Conservation (phyloP, 1,284 basidiomycete species). For the Trichosporon faecale region DNA sequence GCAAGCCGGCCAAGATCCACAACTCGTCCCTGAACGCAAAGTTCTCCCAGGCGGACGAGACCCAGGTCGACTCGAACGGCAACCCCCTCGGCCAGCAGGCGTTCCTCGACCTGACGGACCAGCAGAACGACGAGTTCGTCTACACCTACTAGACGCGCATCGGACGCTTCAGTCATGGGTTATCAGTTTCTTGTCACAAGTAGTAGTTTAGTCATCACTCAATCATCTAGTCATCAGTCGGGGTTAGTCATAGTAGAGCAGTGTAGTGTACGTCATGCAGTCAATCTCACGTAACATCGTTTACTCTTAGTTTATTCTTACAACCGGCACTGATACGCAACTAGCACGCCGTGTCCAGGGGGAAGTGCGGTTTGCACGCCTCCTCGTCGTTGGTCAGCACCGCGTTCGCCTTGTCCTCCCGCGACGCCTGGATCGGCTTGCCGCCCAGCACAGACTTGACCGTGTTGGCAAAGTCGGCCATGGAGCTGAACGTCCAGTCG, state of each 20-base stretch:
- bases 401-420: conserved; percentile 93
- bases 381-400: conserved; percentile 72
- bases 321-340: too few relatives aligned
- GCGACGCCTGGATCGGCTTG: conserved; percentile 60
- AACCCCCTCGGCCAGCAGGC: conserved; percentile 30
- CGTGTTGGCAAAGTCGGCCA: conserved; percentile 21
- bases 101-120: conserved; percentile 41
- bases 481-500: conserved; percentile 22
- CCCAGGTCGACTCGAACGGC: conserved; percentile 20
- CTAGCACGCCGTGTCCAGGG: neutral
- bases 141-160: conserved; percentile 28
- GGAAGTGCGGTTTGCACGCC: neutral
- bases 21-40: conserved; percentile 39
- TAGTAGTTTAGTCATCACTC: neutral
- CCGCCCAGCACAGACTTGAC: neutral
- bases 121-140: conserved; percentile 32
- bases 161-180: neutral
- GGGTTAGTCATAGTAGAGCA: neutral
- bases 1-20: conserved; percentile 44
- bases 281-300: neutral
- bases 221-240: too few relatives aligned
- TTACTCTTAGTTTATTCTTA: too few relatives aligned
- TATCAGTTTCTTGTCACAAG: neutral
- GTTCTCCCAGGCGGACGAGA: conserved; percentile 23
- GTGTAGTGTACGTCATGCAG: neutral